Percentiles rank a stretch among this genome's conserved stretches.
These are phyloP conservation scores for Lactifluus echinatus DNA, from an alignment of 768 basidiomycete genomes.

Conservation along the genomic window DNA sequence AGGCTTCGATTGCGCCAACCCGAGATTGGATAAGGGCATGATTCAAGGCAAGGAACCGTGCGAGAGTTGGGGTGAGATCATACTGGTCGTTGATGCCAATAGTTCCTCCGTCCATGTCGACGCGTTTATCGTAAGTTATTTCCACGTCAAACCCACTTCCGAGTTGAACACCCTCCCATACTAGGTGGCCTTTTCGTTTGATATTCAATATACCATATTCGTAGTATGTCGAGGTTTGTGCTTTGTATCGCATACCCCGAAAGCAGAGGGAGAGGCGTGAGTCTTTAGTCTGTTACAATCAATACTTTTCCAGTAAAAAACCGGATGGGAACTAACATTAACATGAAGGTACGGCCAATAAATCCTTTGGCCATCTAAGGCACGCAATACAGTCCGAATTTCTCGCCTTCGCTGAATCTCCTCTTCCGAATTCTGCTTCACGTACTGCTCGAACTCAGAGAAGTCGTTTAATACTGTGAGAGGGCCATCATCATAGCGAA, in stretches of 20 bases:
- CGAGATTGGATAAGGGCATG: slow-evolving; percentile 38
- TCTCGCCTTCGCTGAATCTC: slow-evolving; percentile 43
- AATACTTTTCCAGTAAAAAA: not conserved
- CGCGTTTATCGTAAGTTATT: slow-evolving; percentile 45
- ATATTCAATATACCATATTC: slow-evolving; percentile 41
- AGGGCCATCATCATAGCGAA: slow-evolving; percentile 59
- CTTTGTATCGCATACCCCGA: slow-evolving; percentile 39
- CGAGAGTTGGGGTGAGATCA: slow-evolving; percentile 52
- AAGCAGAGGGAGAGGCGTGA: slow-evolving; percentile 37
- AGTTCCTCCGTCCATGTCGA: slow-evolving; percentile 39
- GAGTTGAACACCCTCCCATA: slow-evolving; percentile 45
- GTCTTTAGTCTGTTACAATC: slow-evolving; percentile 37
- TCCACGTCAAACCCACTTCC: slow-evolving; percentile 63
- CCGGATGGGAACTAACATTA: slow-evolving; percentile 31
- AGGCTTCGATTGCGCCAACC: slow-evolving; percentile 37
- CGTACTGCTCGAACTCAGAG: slow-evolving; percentile 47
- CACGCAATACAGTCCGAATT: slow-evolving; percentile 54
- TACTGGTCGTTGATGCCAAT: slow-evolving; percentile 63
- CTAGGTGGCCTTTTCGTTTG: slow-evolving; percentile 42
- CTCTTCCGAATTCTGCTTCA: slow-evolving; percentile 49
- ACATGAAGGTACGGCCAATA: slow-evolving; percentile 56
- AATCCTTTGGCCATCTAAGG: slow-evolving; percentile 54
- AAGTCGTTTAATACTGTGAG: slow-evolving; percentile 38
- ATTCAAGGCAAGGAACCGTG: slow-evolving; percentile 55
- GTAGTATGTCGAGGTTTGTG: slow-evolving; percentile 40